Percentiles rank a stretch among this genome's conserved stretches.
phyloP scores from a whole-genome alignment of 148 eudicot genomes.

The Rhododendron henanense region DNA sequence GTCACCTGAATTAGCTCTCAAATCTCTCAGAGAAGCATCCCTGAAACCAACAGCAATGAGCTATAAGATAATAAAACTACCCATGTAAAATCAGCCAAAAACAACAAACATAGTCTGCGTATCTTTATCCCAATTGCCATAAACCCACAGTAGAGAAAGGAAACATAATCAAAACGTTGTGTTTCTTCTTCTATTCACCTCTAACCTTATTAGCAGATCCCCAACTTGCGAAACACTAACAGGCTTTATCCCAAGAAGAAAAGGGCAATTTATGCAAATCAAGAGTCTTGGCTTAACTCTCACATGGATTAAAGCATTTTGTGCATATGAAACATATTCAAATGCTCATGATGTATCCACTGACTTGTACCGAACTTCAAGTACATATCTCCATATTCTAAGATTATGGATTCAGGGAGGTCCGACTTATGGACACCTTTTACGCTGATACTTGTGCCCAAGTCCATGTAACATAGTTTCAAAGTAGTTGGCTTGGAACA shows the following conservation, averaged over 20 bases:
- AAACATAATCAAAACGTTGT: neutral
- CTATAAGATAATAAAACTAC: neutral
- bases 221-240: neutral
- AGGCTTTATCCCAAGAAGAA: neutral
- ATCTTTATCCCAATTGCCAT: neutral
- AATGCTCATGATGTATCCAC: neutral
- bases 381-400: neutral
- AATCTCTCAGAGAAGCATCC: constrained; percentile 71
- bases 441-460: neutral
- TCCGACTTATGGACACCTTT: neutral
- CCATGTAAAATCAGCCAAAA: neutral
- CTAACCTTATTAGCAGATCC: neutral
- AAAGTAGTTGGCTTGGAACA: neutral
- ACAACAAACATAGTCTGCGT: neutral
- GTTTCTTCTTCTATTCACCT: neutral
- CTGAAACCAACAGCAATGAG: constrained; percentile 31
- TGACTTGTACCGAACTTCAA: neutral
- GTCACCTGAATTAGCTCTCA: constrained; percentile 56
- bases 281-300: neutral
- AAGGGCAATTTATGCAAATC: neutral
- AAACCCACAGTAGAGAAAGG: too few relatives aligned
- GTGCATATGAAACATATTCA: neutral
- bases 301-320: too few relatives aligned
- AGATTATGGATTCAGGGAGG: neutral
- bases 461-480: neutral